Evolutionary conservation across 805 yeast species (phyloP), one percentile per base, ranked within the genome.

Genomic region (Lipomyces starkeyi): DNA sequence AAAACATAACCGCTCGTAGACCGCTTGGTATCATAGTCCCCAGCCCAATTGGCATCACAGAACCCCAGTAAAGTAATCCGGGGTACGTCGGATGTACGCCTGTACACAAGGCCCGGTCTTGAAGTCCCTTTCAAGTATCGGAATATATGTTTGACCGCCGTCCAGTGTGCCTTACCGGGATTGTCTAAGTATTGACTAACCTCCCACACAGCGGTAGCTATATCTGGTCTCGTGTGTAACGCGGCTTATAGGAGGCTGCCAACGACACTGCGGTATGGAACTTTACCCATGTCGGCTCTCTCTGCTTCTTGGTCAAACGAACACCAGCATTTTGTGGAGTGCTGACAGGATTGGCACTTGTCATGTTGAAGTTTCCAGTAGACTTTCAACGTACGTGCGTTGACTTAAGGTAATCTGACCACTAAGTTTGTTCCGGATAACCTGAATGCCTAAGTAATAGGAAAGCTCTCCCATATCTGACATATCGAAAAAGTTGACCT

Each of bases 401-500:
- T 9, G 52, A 20, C 4, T 47, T 6, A 47, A 17, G 22, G n/a
- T 17, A 2, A 52, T 47, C 14, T n/a, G n/a, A 20, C n/a, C 52
- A 20, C 52, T 14, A 47, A 13, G 6, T 47, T 20, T 47, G 52
- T 47, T 13, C n/a, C 22, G 22, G 6, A 14, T 47, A 9, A 47
- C 52, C 52, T 47, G 52, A 47, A 17, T 20, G n/a, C 22, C 53
- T 9, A 47, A 47, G 6, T 5, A 20, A 20, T 20, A n/a, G n/a
- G 22, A 47, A 13, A 47, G 22, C 53, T 20, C 53, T 47, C 22
- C 35, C 35, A 68, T 22, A 32, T 68, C 71, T n/a, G 59, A 40
- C 68, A 64, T 68, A 29, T 68, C 54, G 25, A n/a, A 68, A 68
- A n/a, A 64, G 29, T 53, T 37, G 35, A 17, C 34, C 13, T 40